Base-by-base conservation (phyloP, 1,284 basidiomycete genomes). In the Gymnopus androsaceus region DNA sequence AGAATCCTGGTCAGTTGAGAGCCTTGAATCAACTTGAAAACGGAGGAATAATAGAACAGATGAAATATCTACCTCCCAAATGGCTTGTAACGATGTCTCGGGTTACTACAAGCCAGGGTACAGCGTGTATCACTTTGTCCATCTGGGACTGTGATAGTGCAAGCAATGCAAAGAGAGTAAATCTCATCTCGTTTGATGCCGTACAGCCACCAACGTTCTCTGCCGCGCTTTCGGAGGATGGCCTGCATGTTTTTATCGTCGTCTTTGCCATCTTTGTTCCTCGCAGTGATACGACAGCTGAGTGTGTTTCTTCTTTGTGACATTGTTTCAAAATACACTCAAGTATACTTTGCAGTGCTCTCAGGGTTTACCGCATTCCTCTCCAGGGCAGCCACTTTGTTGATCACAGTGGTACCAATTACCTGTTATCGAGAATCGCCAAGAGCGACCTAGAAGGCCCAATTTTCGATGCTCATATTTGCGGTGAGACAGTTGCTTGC, bases 61-160 rank as follows among this genome's bases (percentile, higher is more conserved):
- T 80, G 68, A 75, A 77, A 55, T 71, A 78, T 47, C 63, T 82
- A 3, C 75, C 75, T 14, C 70, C 72, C 3, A 65, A 72, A n/a
- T 79, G 77, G 76, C 73, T 82, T 15, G 68, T 79, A 19, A 74
- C 75, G 15, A 72, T 78, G 4, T 74, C 78, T 55, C 73, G 77
- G 28, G 66, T 58, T 25, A 55, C 66, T 17, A 56, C 51, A 30
- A 51, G 52, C 12, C 55, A 62, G 17, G 70, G 73, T 15, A 37
- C 33, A 17, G 51, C 27, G 15, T 58, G 42, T 34, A 21, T 40
- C n/a, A n/a, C n/a, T 19, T 64, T 82, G 34, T 74, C 72, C 17
- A 61, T 81, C 1, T 80, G 78, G 75, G 72, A 70, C 23, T 58
- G 76, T 27, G 64, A 64, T 5, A 65, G 69, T 55, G 51, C 68